Percentiles rank a stretch among this genome's conserved stretches.
These are phyloP conservation scores for Colletotrichum magnum DNA, from an alignment of 2,329 filamentous ascomycete genomes.

Conservation along the genomic window DNA sequence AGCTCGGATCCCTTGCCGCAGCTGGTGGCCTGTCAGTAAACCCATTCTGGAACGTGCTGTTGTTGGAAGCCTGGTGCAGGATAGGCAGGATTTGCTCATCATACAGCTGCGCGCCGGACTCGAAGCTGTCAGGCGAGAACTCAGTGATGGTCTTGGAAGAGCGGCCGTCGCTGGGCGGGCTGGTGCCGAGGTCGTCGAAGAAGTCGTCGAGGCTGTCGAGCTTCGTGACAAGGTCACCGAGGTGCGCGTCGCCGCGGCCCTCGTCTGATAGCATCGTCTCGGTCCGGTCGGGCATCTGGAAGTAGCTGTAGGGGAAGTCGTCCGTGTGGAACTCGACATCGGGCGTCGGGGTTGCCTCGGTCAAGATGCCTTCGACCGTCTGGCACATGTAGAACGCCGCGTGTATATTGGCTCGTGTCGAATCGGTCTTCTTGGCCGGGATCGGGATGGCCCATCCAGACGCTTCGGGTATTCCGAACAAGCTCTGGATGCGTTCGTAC, in stretches of 20 bases:
- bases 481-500: constrained; percentile 91
- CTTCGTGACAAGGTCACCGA: constrained; percentile 86
- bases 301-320: constrained; percentile 87
- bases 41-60: constrained; percentile 87
- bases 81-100: constrained; percentile 95
- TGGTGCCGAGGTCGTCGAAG: constrained; percentile 77
- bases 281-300: constrained; percentile 79
- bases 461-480: constrained; percentile 96
- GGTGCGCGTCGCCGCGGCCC: constrained; percentile 77
- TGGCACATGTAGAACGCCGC: constrained; percentile 96
- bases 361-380: constrained; percentile 70
- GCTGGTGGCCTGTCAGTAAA: constrained; percentile 81
- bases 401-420: constrained; percentile 92
- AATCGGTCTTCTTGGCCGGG: constrained; percentile 89
- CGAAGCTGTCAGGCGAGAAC: constrained; percentile 75
- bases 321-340: constrained; percentile 95
- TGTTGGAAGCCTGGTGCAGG: constrained; percentile 85
- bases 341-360: constrained; percentile 78
- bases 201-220: constrained; percentile 86
- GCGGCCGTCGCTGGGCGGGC: constrained; percentile 71
- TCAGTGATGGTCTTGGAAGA: constrained; percentile 76
- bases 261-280: constrained; percentile 96
- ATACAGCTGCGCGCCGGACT: constrained; percentile 86
- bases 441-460: constrained; percentile 97
- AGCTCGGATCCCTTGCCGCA: constrained; percentile 71